Evolutionary conservation across 768 basidiomycete genomes (phyloP), one percentile per base, ranked within the genome.

Genomic region (Termitomyces sp.): DNA sequence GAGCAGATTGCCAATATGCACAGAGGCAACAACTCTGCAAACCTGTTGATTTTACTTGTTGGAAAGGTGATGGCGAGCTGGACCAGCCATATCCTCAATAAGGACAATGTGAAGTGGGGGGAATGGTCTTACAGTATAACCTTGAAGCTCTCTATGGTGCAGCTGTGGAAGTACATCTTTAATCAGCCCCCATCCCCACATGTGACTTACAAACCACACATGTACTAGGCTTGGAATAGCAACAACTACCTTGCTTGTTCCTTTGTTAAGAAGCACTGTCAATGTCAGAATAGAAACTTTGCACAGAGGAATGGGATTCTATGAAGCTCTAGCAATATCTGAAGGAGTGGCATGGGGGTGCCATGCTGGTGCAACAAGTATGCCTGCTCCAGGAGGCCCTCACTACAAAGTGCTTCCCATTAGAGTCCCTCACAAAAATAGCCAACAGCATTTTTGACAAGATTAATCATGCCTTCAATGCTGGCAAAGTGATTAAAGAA

Each of bases 41-140:
- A 51, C 50, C 50, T 15, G n/a, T 8, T n/a, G 3, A n/a, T 51
- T 1, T 8, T 51, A 18, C n/a, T 11, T 20, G 45, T 46, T 46
- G 20, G 45, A 12, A 51, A 51, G n/a, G 33, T 51, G n/a, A 33
- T 6, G 2, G 33, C n/a, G 11, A 3, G 1, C 0, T 50, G 16
- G 24, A 16, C 7, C 6, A 12, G 49, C 12, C 28, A 50, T 50
- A 1, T 50, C 16, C 13, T 50, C 0, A 12, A 50, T 28, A 80
- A 92, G 24, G 89, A 67, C 6, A 80, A 79, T 38, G 52, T 16
- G n/a, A 53, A 38, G 36, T 38, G 20, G 1, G 20, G 3, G 16
- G 28, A 33, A 9, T 53, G 52, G 52, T 35, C 52, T 15, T 32
- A 18, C 36, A 18, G 7, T 7, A 35, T 53, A 35, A 38, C 20